phyloP scores from a whole-genome alignment of 2,329 filamentous ascomycete genomes.

The Penicillium sp. region DNA sequence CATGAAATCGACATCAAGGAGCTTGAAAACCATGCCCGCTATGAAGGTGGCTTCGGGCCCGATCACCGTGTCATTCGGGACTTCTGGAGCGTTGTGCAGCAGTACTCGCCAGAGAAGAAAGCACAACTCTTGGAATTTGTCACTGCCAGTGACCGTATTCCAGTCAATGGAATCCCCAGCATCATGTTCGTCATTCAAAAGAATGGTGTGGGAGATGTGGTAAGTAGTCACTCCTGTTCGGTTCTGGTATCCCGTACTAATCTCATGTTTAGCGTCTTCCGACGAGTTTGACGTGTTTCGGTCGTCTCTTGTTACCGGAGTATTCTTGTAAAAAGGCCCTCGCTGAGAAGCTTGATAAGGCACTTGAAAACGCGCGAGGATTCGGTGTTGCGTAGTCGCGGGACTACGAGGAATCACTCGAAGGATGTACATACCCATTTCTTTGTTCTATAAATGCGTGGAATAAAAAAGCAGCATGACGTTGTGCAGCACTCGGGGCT shows the following conservation, averaged over 20 bases:
- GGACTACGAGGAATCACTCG: background rate
- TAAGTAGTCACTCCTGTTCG: slow-evolving; percentile 23
- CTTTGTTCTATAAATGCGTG: slow-evolving; percentile 8
- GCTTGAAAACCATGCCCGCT: slow-evolving; percentile 68
- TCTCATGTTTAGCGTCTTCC: slow-evolving; percentile 56
- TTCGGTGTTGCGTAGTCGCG: slow-evolving; percentile 71
- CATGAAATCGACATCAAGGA: slow-evolving; percentile 75
- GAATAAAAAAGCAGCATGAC: slow-evolving; percentile 2
- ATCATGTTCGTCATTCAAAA: slow-evolving; percentile 80
- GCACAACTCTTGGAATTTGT: slow-evolving; percentile 85
- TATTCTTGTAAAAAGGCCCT: slow-evolving; percentile 71
- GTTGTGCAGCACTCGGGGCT: background rate
- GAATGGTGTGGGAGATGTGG: slow-evolving; percentile 63
- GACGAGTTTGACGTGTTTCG: slow-evolving; percentile 90
- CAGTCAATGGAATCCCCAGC: slow-evolving; percentile 78
- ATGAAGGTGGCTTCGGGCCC: slow-evolving; percentile 74
- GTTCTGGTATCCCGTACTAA: slow-evolving; percentile 1
- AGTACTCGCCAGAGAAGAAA: slow-evolving; percentile 62
- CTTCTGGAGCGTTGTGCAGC: slow-evolving; percentile 83
- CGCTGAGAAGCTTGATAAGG: slow-evolving; percentile 73
- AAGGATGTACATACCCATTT: slow-evolving; percentile 18
- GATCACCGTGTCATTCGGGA: slow-evolving; percentile 67
- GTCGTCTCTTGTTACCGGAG: slow-evolving; percentile 78
- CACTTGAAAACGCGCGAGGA: slow-evolving; percentile 81
- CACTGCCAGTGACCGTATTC: slow-evolving; percentile 85